A percentile compares a stretch with the other conserved stretches of the same genome.
These are phyloP conservation scores for Cladophialophora psammophila DNA, from an alignment of 2,329 filamentous ascomycete genomes.

Conservation along the genomic window DNA sequence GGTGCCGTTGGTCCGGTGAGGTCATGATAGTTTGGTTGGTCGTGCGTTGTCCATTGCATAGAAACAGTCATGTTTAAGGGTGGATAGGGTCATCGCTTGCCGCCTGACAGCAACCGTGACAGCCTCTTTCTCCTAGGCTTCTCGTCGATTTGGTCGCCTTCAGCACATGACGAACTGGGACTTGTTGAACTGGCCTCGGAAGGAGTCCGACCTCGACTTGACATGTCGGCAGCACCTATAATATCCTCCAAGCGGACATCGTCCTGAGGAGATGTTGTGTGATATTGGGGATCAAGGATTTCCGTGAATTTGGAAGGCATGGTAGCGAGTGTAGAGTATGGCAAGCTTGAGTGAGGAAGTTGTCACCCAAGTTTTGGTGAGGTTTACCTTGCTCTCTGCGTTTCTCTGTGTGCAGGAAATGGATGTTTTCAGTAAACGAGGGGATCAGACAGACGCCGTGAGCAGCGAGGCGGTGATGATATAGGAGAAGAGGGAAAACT, in stretches of 20 bases:
- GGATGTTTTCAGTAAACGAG: constrained; percentile 3
- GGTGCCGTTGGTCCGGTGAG: constrained; percentile 8
- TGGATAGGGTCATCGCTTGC: constrained; percentile 29
- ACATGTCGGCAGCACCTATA: constrained; percentile 48
- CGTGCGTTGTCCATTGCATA: constrained; percentile 1
- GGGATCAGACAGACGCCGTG: constrained; percentile 3
- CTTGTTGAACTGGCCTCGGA: constrained; percentile 48
- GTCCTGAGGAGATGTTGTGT: constrained; percentile 47
- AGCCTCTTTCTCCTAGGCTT: constrained; percentile 33
- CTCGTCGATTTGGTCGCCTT: constrained; percentile 23
- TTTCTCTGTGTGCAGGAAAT: constrained; percentile 5
- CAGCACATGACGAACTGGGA: constrained; percentile 43
- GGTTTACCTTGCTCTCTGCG: neutral
- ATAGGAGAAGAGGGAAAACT: constrained; percentile 10
- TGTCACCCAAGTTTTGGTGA: constrained; percentile 17
- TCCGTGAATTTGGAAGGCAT: constrained; percentile 54
- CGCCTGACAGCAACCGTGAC: constrained; percentile 30
- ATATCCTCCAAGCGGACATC: constrained; percentile 55
- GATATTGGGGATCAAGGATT: constrained; percentile 50
- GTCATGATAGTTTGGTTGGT: constrained; percentile 9
- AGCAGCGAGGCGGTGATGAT: constrained; percentile 2
- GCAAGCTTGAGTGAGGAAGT: constrained; percentile 20
- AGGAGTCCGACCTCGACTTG: constrained; percentile 41
- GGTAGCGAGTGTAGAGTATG: constrained; percentile 38
- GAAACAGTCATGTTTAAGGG: neutral